phyloP scores from a whole-genome alignment of 352 stramenopile species.

The Phytopythium oedochilum region DNA sequence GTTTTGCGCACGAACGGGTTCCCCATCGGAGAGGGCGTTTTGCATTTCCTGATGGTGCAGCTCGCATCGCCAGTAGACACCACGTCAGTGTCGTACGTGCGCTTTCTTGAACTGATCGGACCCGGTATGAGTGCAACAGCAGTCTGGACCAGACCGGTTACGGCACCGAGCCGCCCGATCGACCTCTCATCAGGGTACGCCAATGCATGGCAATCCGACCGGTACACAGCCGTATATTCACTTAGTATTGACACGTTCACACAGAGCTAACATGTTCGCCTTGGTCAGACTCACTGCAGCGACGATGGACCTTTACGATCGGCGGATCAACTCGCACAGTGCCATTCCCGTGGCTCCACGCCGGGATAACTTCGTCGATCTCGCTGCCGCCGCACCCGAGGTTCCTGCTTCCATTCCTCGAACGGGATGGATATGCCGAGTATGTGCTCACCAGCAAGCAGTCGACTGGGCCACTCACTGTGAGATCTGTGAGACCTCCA shows the following conservation, averaged over 20 bases:
- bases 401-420: conserved; percentile 26
- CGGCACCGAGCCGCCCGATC: neutral
- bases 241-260: too few species aligned
- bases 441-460: conserved; percentile 64
- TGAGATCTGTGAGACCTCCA: conserved; percentile 69
- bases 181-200: neutral
- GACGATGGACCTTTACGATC: conserved; percentile 12
- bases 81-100: conserved; percentile 42
- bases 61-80: conserved; percentile 47
- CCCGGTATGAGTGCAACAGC: conserved; percentile 8
- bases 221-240: too few species aligned
- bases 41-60: conserved; percentile 52
- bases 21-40: conserved; percentile 22
- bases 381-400: conserved; percentile 16
- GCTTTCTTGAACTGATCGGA: conserved; percentile 52
- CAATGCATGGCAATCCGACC: neutral
- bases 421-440: conserved; percentile 60
- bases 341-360: conserved; percentile 24
- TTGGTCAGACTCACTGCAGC: conserved; percentile 3
- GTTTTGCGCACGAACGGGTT: conserved; percentile 35
- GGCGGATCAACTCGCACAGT: conserved; percentile 22
- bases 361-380: conserved; percentile 24
- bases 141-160: conserved; percentile 9
- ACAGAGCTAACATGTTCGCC: too few species aligned
- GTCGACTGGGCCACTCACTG: conserved; percentile 66